These are phyloP conservation scores for Rhynchosporium graminicola DNA, from an alignment of 2,329 filamentous ascomycete genomes.

Conservation along the genomic window DNA sequence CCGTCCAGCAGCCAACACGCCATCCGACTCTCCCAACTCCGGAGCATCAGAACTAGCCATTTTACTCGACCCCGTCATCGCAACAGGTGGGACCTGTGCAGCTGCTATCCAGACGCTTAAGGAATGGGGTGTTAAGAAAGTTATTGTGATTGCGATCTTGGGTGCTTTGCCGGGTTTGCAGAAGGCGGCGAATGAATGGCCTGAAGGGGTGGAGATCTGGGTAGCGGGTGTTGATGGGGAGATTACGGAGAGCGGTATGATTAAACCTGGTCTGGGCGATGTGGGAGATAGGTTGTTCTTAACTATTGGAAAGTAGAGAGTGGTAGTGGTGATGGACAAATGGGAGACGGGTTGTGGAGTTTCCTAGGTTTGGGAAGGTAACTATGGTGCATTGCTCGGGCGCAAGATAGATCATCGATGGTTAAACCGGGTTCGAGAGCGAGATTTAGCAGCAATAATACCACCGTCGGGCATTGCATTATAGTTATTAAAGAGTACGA, in stretches of 20 bases:
- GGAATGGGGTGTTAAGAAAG: slow-evolving; percentile 86
- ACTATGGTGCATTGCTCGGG: slow-evolving; percentile 6
- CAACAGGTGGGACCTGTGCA: slow-evolving; percentile 85
- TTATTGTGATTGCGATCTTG: slow-evolving; percentile 76
- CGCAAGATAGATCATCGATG: slow-evolving; percentile 7
- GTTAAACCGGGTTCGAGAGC: background rate
- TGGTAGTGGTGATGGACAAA: background rate
- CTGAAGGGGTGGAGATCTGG: slow-evolving; percentile 76
- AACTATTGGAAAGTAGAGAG: slow-evolving; percentile 74
- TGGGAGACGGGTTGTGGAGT: background rate
- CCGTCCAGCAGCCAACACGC: slow-evolving; percentile 45
- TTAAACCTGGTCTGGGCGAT: slow-evolving; percentile 86
- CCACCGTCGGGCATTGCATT: background rate
- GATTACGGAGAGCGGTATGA: slow-evolving; percentile 80
- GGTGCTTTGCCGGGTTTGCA: slow-evolving; percentile 71
- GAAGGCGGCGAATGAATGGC: slow-evolving; percentile 75
- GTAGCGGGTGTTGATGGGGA: slow-evolving; percentile 75
- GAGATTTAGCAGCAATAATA: background rate
- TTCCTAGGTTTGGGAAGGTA: background rate
- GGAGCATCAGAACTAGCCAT: slow-evolving; percentile 66
- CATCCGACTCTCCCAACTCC: slow-evolving; percentile 44
- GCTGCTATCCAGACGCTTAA: slow-evolving; percentile 86
- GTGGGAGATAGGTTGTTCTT: slow-evolving; percentile 88
- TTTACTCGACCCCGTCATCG: slow-evolving; percentile 88
- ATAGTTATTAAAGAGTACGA: background rate